These are phyloP conservation scores for Clonostachys chloroleuca DNA, from an alignment of 2,329 filamentous ascomycete species.

Conservation along the genomic window DNA sequence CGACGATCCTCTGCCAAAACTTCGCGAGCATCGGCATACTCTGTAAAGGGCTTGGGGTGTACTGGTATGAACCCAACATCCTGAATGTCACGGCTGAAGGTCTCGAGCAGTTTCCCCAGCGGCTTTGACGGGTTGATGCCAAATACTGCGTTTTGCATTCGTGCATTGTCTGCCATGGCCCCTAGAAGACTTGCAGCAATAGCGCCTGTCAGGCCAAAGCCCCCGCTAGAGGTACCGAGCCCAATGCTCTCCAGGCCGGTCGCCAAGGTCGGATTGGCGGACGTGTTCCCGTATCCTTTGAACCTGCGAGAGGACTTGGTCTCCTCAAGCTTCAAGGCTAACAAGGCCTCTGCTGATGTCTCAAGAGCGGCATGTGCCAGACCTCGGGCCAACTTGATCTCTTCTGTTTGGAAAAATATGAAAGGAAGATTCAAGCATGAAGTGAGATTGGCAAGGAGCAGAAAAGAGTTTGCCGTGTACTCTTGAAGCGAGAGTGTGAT, in stretches of 20 bases:
- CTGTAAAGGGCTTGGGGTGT: slow-evolving; percentile 35
- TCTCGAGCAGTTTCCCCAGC: slow-evolving; percentile 80
- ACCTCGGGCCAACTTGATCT: slow-evolving; percentile 69
- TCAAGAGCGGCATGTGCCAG: slow-evolving; percentile 69
- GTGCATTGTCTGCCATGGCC: slow-evolving; percentile 71
- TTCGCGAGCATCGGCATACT: slow-evolving; percentile 43
- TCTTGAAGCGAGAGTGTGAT: slow-evolving; percentile 72
- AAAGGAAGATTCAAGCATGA: slow-evolving; percentile 68
- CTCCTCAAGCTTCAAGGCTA: slow-evolving; percentile 45
- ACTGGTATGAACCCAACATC: slow-evolving; percentile 86
- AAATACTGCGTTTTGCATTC: slow-evolving; percentile 80
- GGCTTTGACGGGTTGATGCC: slow-evolving; percentile 87
- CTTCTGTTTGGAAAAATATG: slow-evolving; percentile 62
- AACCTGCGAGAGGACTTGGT: slow-evolving; percentile 61
- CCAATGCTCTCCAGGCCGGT: slow-evolving; percentile 74
- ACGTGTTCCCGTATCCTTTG: slow-evolving; percentile 40
- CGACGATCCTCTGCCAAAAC: slow-evolving; percentile 56
- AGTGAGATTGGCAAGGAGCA: slow-evolving; percentile 65
- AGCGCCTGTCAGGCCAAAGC: slow-evolving; percentile 68
- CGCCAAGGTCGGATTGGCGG: slow-evolving; percentile 69
- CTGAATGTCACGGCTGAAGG: slow-evolving; percentile 80
- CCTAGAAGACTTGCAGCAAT: slow-evolving; percentile 77
- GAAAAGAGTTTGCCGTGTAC: slow-evolving; percentile 69
- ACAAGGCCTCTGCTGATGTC: slow-evolving; percentile 18
- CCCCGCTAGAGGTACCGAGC: slow-evolving; percentile 74